Conservation (phyloP, 2,329 filamentous ascomycete genomes). For the Diatrype stigma region DNA sequence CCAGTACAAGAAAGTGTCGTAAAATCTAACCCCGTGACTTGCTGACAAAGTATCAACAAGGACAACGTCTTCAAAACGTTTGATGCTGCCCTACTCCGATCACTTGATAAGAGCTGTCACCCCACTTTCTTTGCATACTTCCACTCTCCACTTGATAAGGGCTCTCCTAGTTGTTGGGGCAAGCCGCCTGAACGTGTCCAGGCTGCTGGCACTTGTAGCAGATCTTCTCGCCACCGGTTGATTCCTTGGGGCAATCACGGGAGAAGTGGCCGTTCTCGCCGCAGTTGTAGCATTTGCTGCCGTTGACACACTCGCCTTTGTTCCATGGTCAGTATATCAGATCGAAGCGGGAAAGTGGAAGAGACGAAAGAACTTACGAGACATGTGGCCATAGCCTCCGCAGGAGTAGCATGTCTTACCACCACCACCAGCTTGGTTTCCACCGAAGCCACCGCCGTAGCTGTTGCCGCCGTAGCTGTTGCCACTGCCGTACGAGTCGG, state of each 20-base stretch:
- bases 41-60: not conserved
- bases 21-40: not conserved
- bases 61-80: not conserved
- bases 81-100: not conserved
- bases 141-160: not conserved
- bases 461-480: constrained; percentile 44
- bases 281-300: constrained; percentile 99
- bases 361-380: constrained; percentile 58
- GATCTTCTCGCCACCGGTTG: constrained; percentile 81
- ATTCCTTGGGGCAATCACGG: constrained; percentile 93
- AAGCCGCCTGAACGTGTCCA: constrained; percentile 90
- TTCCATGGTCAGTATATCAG: constrained; percentile 5
- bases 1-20: constrained; percentile 1
- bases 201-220: constrained; percentile 92
- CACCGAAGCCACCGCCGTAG: constrained; percentile 42
- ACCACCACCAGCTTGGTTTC: constrained; percentile 37
- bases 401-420: constrained; percentile 97
- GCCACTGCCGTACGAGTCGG: constrained; percentile 52
- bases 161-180: constrained; percentile 72
- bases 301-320: constrained; percentile 88
- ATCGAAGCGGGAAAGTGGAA: not conserved
- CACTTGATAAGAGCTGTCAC: not conserved
- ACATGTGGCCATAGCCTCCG: constrained; percentile 95
- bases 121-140: not conserved
- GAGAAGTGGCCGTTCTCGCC: constrained; percentile 91